These are phyloP conservation scores for Parsonsia alboflavescens DNA, from an alignment of 257 asterid species.

Conservation along the genomic window DNA sequence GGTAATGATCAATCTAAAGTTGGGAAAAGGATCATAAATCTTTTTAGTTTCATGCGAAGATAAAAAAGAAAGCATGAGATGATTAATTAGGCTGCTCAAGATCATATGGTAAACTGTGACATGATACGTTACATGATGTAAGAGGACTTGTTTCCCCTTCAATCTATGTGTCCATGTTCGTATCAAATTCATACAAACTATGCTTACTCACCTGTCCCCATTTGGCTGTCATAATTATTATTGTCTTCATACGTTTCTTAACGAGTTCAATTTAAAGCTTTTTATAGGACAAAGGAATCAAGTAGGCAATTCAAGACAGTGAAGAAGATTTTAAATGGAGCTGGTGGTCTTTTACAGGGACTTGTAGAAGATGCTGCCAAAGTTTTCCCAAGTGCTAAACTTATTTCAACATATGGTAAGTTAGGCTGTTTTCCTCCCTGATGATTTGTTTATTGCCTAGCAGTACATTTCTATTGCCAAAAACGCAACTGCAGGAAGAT, in stretches of 20 bases:
- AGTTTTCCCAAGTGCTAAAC: conserved; percentile 64
- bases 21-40: neutral
- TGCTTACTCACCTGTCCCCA: neutral
- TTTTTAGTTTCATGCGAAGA: neutral
- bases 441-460: neutral
- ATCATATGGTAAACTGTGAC: neutral
- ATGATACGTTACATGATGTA: too few relatives aligned
- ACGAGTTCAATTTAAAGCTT: neutral
- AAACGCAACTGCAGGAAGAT: neutral
- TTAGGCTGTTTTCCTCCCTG: neutral
- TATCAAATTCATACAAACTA: neutral
- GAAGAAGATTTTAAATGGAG: conserved; percentile 77
- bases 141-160: neutral
- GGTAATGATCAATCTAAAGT: conserved; percentile 26
- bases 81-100: neutral
- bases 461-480: neutral
- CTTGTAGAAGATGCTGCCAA: conserved; percentile 37
- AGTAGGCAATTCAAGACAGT: conserved; percentile 36
- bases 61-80: neutral
- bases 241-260: neutral
- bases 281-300: conserved; percentile 35
- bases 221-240: neutral
- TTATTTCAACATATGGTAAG: conserved; percentile 82
- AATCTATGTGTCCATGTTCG: neutral
- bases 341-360: conserved; percentile 62